Base-by-base conservation (phyloP, 192 early-diverging fungal genomes). In the Funneliformis mosseae region DNA sequence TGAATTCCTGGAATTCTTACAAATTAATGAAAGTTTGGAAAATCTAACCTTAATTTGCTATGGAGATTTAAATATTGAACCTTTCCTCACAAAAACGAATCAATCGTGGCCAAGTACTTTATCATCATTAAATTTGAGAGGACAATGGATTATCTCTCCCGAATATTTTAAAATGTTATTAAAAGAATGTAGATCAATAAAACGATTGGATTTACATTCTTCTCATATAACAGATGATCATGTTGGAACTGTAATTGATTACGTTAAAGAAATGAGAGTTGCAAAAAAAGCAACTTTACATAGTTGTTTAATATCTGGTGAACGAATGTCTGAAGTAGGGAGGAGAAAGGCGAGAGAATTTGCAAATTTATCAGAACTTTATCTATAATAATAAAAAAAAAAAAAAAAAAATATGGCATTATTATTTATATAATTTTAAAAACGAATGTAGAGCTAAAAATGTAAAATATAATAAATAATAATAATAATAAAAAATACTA, bases 161-260 rank as follows among this genome's bases (percentile, higher is more conserved):
- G 64, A 67, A 67, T 67, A 27, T 38, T 67, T 67, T 38, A 67
- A 67, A 16, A 67, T 27, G 16, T 33, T 67, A 6, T 33, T 67
- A 27, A 67, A 67, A 67, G 64, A 67, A 33, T 33, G 64, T 67
- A 67, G 14, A 67, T 67, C 27, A 16, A 33, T 67, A 67, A 67
- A 67, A 28, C 64, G 33, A 16, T 21, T 67, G 11, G 64, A 67
- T 67, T 67, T 67, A 67, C 64, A 67, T 67, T 67, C 64, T 16
- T 67, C 64, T 67, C 64, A 67, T 27, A 33, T 67, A 38, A 67
- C 64, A 1, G 64, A 67, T 67, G 64, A 67, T 67, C 64, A 67
- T 16, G 64, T 67, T 67, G 28, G 27, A 23, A 27, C 27, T 33
- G 64, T 67, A 6, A 67, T 67, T 67, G 64, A 67, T 38, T 67